A percentile compares a stretch with the other conserved stretches of the same genome.
Conservation (phyloP, 495 filamentous ascomycete genomes). For the Penicillium chermesinum region DNA sequence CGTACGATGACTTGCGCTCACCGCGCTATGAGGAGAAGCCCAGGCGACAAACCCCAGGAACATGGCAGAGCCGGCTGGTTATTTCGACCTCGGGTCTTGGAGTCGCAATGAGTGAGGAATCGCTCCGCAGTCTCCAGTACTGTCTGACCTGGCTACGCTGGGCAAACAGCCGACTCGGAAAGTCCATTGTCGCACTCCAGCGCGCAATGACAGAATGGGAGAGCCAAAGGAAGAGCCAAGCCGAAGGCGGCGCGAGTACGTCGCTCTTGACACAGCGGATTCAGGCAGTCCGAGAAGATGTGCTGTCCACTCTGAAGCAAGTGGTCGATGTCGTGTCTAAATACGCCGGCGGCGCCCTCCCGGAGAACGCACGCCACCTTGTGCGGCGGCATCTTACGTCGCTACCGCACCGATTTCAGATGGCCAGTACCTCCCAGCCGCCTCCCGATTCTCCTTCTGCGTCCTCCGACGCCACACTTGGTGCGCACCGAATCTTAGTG, state of each 20-base stretch:
- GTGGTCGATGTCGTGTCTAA: constrained; percentile 75
- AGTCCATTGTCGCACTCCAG: constrained; percentile 63
- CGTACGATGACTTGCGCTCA: constrained; percentile 71
- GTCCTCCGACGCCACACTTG: constrained; percentile 39
- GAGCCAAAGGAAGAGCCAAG: constrained; percentile 13
- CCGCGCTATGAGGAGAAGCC: constrained; percentile 58
- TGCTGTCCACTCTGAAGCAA: constrained; percentile 68
- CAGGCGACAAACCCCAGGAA: constrained; percentile 32
- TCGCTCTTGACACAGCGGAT: constrained; percentile 57
- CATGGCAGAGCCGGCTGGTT: constrained; percentile 74
- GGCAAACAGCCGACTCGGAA: constrained; percentile 69
- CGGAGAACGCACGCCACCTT: constrained; percentile 72
- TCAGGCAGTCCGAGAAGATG: constrained; percentile 62
- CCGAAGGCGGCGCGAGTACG: constrained; percentile 25
- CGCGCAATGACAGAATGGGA: constrained; percentile 73
- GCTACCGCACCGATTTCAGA: constrained; percentile 69
- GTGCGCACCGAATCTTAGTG: constrained; percentile 66
- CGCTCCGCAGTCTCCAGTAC: constrained; percentile 67
- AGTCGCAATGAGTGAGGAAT: constrained; percentile 82
- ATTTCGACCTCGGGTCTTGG: constrained; percentile 80
- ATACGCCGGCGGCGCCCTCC: constrained; percentile 78
- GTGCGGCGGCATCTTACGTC: constrained; percentile 75
- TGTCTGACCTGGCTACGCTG: constrained; percentile 70
- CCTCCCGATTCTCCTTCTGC: constrained; percentile 34
- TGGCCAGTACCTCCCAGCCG: constrained; percentile 42